Evolutionary conservation across 2,329 filamentous ascomycete genomes (phyloP).

Genomic region (Daldinia sp.): DNA sequence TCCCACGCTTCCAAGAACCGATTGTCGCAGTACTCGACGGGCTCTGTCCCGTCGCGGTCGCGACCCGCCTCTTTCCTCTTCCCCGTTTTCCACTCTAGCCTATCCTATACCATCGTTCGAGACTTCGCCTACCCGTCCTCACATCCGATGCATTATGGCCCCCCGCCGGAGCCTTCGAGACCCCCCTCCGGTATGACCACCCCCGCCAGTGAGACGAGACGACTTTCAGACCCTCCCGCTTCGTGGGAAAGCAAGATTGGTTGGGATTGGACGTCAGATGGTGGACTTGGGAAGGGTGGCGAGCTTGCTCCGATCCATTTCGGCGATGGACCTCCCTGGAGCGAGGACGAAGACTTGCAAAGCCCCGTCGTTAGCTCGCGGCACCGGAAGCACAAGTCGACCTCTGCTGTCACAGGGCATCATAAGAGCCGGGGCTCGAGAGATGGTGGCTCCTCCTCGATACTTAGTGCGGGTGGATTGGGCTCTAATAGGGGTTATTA

Average conservation of each 20-base stretch:
- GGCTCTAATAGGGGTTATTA: slow-evolving; percentile 75
- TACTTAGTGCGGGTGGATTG: slow-evolving; percentile 63
- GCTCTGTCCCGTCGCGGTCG: slow-evolving; percentile 76
- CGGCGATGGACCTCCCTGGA: slow-evolving; percentile 90
- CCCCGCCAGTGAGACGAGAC: slow-evolving; percentile 81
- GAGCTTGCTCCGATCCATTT: slow-evolving; percentile 87
- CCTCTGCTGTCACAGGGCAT: slow-evolving; percentile 62
- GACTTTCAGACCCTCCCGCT: slow-evolving; percentile 84
- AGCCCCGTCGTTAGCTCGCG: slow-evolving; percentile 88
- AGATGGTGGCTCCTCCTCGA: slow-evolving; percentile 54
- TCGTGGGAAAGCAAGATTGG: slow-evolving; percentile 78
- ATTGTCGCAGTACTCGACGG: slow-evolving; percentile 84
- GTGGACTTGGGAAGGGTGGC: slow-evolving; percentile 69
- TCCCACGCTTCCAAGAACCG: slow-evolving; percentile 85
- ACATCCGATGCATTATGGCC: slow-evolving; percentile 93
- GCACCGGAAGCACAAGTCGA: slow-evolving; percentile 87
- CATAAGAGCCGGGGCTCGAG: slow-evolving; percentile 62
- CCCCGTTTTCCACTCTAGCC: slow-evolving; percentile 84
- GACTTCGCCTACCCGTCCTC: slow-evolving; percentile 91
- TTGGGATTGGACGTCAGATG: slow-evolving; percentile 68
- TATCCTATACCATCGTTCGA: slow-evolving; percentile 89
- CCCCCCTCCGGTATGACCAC: slow-evolving; percentile 86
- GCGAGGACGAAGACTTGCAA: slow-evolving; percentile 94
- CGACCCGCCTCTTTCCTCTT: slow-evolving; percentile 85
- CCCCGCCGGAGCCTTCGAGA: slow-evolving; percentile 78